These are phyloP conservation scores for Rosellinia necatrix DNA, from an alignment of 2,329 filamentous ascomycete genomes.

Conservation along the genomic window DNA sequence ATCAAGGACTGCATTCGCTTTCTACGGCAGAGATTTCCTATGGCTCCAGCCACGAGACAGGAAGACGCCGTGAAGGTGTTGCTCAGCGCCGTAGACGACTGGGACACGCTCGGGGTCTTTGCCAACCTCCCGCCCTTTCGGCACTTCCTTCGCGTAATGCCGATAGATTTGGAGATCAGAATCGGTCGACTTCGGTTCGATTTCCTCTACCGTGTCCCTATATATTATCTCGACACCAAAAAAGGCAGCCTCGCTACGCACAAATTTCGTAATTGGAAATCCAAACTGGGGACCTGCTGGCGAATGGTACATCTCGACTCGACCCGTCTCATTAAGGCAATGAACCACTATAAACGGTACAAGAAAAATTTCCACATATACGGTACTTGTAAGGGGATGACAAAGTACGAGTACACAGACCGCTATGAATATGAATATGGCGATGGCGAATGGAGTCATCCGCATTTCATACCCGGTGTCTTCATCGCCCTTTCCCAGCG, in stretches of 20 bases:
- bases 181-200: background rate
- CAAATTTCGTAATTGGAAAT: too few species aligned
- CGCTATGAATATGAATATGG: background rate
- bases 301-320: conserved; percentile 4
- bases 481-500: conserved; percentile 14
- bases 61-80: background rate
- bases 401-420: background rate
- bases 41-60: background rate
- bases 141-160: background rate
- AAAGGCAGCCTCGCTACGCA: too few species aligned
- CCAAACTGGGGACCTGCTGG: background rate
- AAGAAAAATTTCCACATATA: background rate
- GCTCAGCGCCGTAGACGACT: background rate
- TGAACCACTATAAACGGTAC: background rate
- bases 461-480: conserved; percentile 8
- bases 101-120: background rate
- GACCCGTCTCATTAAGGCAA: background rate
- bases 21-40: background rate
- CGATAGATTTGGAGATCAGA: background rate
- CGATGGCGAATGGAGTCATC: background rate
- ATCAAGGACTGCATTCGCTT: background rate
- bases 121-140: background rate
- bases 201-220: background rate
- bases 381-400: background rate
- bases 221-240: background rate